These are phyloP conservation scores for Pseudogymnoascus sp. DNA, from an alignment of 2,329 filamentous ascomycete genomes.

Conservation along the genomic window DNA sequence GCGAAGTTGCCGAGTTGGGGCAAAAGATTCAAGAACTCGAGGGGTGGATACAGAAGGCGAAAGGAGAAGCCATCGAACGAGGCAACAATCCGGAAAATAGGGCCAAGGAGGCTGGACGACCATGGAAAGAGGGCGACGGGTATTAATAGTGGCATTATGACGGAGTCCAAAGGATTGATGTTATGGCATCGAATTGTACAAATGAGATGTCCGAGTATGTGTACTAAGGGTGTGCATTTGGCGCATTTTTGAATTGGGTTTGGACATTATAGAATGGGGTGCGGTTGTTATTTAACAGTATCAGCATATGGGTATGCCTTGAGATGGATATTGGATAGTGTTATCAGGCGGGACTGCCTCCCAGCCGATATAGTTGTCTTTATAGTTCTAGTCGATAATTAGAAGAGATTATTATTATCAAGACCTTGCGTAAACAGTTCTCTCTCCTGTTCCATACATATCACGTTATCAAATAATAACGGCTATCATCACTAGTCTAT, in stretches of 20 bases:
- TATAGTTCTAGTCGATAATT: background rate
- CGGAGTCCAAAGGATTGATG: background rate
- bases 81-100: conserved; percentile 4
- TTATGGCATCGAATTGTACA: conserved; percentile 21
- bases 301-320: background rate
- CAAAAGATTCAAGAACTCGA: conserved; percentile 9
- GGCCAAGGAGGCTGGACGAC: conserved; percentile 9
- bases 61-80: conserved; percentile 6
- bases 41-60: background rate
- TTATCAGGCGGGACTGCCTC: background rate
- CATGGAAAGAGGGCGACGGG: conserved; percentile 10
- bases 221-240: background rate
- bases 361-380: background rate
- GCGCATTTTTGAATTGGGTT: conserved; percentile 7
- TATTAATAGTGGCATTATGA: conserved; percentile 5
- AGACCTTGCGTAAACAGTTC: background rate
- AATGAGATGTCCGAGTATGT: conserved; percentile 6
- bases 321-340: background rate
- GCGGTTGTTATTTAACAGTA: background rate
- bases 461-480: background rate
- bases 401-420: background rate
- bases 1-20: conserved; percentile 5
- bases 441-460: background rate
- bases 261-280: conserved; percentile 1
- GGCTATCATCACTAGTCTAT: background rate